These are phyloP conservation scores for Erucastrum elatum DNA, from an alignment of 345 rosid species.

Conservation along the genomic window DNA sequence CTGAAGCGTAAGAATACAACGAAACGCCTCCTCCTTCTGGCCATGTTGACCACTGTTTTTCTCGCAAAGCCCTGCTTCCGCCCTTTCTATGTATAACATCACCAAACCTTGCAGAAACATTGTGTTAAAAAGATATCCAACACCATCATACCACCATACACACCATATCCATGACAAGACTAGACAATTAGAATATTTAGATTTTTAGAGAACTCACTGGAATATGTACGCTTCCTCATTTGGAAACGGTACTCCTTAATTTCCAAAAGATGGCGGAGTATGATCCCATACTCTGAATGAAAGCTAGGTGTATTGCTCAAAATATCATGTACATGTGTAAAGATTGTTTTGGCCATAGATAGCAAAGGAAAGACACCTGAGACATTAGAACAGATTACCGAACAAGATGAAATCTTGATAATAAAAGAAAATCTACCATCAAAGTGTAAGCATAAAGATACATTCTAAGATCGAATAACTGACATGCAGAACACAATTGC, in stretches of 20 bases:
- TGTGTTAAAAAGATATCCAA: conserved; percentile 19
- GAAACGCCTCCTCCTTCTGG: conserved; percentile 79
- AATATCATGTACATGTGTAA: conserved; percentile 69
- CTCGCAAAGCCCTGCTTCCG: conserved; percentile 51
- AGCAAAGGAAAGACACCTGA: conserved; percentile 70
- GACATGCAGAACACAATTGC: conserved; percentile 14
- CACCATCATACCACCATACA: conserved; percentile 14
- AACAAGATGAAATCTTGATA: conserved; percentile 15
- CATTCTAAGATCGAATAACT: not conserved
- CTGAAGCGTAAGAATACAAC: conserved; percentile 65
- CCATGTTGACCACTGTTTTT: conserved; percentile 49
- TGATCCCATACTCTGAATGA: conserved; percentile 81
- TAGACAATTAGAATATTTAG: conserved; percentile 5
- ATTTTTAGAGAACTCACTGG: conserved; percentile 51
- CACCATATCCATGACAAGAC: conserved; percentile 19
- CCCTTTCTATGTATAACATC: conserved; percentile 72
- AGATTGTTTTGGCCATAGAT: conserved; percentile 43
- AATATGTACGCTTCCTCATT: conserved; percentile 66
- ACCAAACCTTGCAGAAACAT: conserved; percentile 56
- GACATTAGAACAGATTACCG: conserved; percentile 16
- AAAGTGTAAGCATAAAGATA: conserved; percentile 14
- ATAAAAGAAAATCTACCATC: conserved; percentile 13
- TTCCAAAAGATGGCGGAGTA: conserved; percentile 71
- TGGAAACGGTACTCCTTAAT: conserved; percentile 72
- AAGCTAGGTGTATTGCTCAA: conserved; percentile 72